phyloP scores from a whole-genome alignment of 192 early-diverging fungal genomes.

The Spinellus fusiger region DNA sequence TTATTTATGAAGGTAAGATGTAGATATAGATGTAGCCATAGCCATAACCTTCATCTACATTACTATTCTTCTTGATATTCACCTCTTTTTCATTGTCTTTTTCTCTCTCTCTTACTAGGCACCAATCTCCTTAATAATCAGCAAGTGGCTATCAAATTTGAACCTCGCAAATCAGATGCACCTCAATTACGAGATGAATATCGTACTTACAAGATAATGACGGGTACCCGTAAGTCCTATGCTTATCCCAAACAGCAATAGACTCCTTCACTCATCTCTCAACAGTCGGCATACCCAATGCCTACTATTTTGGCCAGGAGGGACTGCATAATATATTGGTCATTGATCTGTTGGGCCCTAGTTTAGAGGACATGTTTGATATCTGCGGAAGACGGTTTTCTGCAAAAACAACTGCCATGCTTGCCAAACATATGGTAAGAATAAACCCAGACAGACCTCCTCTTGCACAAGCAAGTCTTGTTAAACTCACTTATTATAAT shows the following conservation, averaged over 20 bases:
- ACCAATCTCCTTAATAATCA: conserved; percentile 84
- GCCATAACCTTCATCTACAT: background rate
- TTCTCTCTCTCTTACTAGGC: conserved; percentile 37
- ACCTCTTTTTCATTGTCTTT: background rate
- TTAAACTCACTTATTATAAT: background rate
- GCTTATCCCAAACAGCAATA: background rate
- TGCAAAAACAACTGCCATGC: conserved; percentile 33
- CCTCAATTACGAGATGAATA: conserved; percentile 96
- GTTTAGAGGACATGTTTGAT: conserved; percentile 36
- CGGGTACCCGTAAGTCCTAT: conserved; percentile 46
- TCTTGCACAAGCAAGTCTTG: background rate
- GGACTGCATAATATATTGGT: conserved; percentile 40
- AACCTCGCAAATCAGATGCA: conserved; percentile 92
- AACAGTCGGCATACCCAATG: conserved; percentile 79
- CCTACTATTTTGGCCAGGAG: conserved; percentile 79
- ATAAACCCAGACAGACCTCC: background rate
- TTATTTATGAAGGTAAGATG: conserved; percentile 1
- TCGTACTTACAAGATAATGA: conserved; percentile 88
- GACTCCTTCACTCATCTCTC: background rate
- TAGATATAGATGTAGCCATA: background rate
- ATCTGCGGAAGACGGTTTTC: conserved; percentile 38
- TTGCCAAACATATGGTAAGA: conserved; percentile 47
- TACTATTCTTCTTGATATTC: background rate
- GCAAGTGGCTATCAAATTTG: conserved; percentile 94
- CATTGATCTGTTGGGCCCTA: conserved; percentile 48